Percentiles rank a stretch among this genome's conserved stretches.
These are phyloP conservation scores for Colletotrichum spaethianum DNA, from an alignment of 2,329 filamentous ascomycete species.

Conservation along the genomic window DNA sequence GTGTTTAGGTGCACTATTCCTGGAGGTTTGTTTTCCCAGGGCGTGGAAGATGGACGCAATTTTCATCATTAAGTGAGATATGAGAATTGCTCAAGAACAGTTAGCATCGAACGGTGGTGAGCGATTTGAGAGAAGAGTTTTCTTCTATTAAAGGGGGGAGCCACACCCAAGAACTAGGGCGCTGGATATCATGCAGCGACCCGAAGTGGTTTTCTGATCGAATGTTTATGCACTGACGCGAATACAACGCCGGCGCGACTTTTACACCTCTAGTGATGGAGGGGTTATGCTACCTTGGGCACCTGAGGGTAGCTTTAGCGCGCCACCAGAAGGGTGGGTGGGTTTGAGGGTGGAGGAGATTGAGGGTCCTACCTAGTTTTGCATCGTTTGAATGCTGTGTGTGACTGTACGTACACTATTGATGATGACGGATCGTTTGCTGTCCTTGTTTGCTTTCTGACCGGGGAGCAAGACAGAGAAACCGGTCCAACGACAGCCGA, in stretches of 20 bases:
- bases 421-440: not conserved
- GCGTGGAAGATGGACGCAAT: not conserved
- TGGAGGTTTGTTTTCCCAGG: not conserved
- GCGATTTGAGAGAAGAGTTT: too few relatives aligned
- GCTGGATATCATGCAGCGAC: not conserved
- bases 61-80: not conserved
- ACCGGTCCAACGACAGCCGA: not conserved
- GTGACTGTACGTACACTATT: not conserved
- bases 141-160: not conserved
- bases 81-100: not conserved
- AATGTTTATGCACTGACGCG: not conserved
- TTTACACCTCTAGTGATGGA: not conserved
- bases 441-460: not conserved
- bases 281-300: not conserved
- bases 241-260: not conserved
- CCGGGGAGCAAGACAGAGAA: not conserved
- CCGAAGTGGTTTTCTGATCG: not conserved
- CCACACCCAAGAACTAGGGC: too few relatives aligned
- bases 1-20: not conserved
- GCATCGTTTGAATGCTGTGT: not conserved
- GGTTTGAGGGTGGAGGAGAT: not conserved
- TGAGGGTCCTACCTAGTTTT: too few relatives aligned
- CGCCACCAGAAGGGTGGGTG: not conserved
- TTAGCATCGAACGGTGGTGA: not conserved
- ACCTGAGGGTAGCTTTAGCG: not conserved